These are phyloP conservation scores for Spizellomyces punctatus DNA, from an alignment of 192 early-diverging fungal species.

Conservation along the genomic window DNA sequence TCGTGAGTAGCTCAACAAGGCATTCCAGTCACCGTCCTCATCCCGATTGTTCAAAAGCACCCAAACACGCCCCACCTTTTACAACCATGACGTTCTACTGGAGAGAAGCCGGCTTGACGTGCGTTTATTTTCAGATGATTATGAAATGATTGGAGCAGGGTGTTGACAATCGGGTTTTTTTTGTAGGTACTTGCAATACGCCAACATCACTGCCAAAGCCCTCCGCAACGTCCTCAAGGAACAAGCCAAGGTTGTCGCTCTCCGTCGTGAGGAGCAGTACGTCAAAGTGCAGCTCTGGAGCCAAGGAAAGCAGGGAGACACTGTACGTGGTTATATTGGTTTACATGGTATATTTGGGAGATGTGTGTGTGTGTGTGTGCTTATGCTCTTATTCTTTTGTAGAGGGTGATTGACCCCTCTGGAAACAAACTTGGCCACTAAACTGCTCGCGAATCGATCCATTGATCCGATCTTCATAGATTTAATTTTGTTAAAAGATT, in stretches of 20 bases:
- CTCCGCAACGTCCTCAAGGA: slow-evolving; percentile 85
- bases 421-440: slow-evolving; percentile 26
- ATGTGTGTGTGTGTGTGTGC: not conserved
- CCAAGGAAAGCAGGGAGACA: slow-evolving; percentile 76
- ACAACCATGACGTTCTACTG: slow-evolving; percentile 51
- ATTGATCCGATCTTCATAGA: too few species aligned
- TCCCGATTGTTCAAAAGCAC: not conserved
- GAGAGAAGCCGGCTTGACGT: slow-evolving; percentile 60
- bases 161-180: not conserved
- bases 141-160: not conserved
- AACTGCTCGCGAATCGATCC: not conserved
- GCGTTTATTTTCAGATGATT: slow-evolving; percentile 15
- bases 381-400: not conserved
- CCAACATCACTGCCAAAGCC: slow-evolving; percentile 77
- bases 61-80: slow-evolving; percentile 10
- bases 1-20: not conserved
- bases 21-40: not conserved
- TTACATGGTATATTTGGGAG: not conserved
- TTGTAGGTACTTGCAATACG: slow-evolving; percentile 82
- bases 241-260: slow-evolving; percentile 64
- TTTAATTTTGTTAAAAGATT: too few species aligned
- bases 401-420: slow-evolving; percentile 25
- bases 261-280: slow-evolving; percentile 75
- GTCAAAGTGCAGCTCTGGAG: slow-evolving; percentile 80
- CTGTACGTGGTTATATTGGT: slow-evolving; percentile 56